These are phyloP conservation scores for Amphicarpaea edgeworthii DNA, from an alignment of 306 rosid species.

Conservation along the genomic window DNA sequence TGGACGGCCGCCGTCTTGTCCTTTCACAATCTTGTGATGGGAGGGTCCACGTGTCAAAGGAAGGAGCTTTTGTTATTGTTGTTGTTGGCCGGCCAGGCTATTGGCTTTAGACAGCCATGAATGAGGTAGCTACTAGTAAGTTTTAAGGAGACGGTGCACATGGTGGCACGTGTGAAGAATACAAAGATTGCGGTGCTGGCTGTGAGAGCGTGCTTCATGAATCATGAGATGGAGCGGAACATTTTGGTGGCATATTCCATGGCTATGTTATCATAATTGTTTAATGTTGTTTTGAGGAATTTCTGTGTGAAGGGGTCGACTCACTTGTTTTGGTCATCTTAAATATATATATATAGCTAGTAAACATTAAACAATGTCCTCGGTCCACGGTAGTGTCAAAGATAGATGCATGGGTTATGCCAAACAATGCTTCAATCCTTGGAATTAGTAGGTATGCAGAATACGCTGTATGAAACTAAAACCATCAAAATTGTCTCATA, in stretches of 20 bases:
- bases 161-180: conserved; percentile 48
- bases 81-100: conserved; percentile 64
- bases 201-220: conserved; percentile 40
- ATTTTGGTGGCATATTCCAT: conserved; percentile 42
- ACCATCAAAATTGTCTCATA: conserved; percentile 18
- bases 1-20: conserved; percentile 74
- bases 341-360: not conserved
- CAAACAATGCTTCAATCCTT: conserved; percentile 14
- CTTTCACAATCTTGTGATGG: conserved; percentile 10
- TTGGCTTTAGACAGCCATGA: not conserved
- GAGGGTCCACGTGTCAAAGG: conserved; percentile 67
- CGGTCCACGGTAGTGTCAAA: not conserved
- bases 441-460: conserved; percentile 8
- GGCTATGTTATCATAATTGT: conserved; percentile 3
- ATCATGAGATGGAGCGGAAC: conserved; percentile 38
- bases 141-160: conserved; percentile 49
- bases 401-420: conserved; percentile 13
- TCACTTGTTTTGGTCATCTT: conserved; percentile 11
- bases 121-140: not conserved
- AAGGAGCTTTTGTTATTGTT: conserved; percentile 26
- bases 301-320: not conserved
- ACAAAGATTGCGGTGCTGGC: conserved; percentile 40
- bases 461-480: conserved; percentile 13
- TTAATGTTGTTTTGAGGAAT: not conserved
- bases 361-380: conserved; percentile 7